Evolutionary conservation across 163 green algal genomes (phyloP), one percentile per base, ranked within the genome.

Genomic region (Prototheca wickerhamii): DNA sequence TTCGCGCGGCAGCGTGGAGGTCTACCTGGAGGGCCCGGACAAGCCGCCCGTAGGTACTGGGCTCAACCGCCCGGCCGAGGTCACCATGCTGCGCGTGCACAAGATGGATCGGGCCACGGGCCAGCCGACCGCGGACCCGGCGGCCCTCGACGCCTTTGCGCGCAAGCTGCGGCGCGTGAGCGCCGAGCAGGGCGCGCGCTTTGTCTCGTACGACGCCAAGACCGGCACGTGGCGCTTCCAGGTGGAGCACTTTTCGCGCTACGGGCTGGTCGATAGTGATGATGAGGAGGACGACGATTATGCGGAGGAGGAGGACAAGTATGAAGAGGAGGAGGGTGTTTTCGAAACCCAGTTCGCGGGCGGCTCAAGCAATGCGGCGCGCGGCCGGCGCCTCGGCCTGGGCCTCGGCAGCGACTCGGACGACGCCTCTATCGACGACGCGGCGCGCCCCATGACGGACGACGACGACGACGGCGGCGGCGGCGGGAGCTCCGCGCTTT

Each of bases 241-340:
- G 61, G 90, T 96, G 18, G 86, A 96, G 59, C 89, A 96, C 73
- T 96, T 96, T 72, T 60, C 43, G 12, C 74, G 80, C 44, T 94
- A 94, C 58, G 87, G 83, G 23, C 71, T 90, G 21, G 60, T 79
- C 18, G 63, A 77, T 21, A 64, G 79, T 28, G 64, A 79, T 18
- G 63, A 79, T 21, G 63, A 80, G 31, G 77, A 85, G 25, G 74
- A 81, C 34, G 75, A 74, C 0, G 73, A 78, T 3, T 70, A 79
- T 4, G 70, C 70, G 32, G 58, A 61, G 7, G 54, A 54, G 35
- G 65, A 72, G 7, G 68, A 58, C 20, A 58, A 74, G n/a, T n/a
- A n/a, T n/a, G n/a, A n/a, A 2, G 65, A 72, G 29, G 63, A 60
- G 4, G 40, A 62, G 25, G 61, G 23, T 33, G 37, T 57, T 15